A percentile compares a stretch with the other conserved stretches of the same genome.
Conservation (phyloP, 2,329 filamentous ascomycete species). For the Anisogramma anomala region DNA sequence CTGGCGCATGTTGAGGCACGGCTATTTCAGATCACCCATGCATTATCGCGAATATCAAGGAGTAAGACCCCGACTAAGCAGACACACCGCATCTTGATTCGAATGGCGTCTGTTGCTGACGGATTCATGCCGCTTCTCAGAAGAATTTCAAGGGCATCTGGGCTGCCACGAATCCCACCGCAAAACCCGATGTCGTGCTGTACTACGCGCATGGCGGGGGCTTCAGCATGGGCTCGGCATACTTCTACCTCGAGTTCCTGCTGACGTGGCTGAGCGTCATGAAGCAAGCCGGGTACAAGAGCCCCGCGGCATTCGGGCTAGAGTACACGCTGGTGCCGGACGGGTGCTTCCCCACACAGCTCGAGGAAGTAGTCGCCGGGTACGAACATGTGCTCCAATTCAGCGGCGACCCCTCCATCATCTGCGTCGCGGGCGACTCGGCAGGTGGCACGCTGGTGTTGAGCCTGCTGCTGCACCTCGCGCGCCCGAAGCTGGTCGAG, state of each 20-base stretch:
- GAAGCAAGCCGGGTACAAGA: slow-evolving; percentile 51
- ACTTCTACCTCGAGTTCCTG: slow-evolving; percentile 79
- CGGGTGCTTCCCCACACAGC: slow-evolving; percentile 58
- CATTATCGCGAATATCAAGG: slow-evolving; percentile 47
- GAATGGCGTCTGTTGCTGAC: too few relatives aligned
- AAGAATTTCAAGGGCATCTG: slow-evolving; percentile 53
- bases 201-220: slow-evolving; percentile 78
- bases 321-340: slow-evolving; percentile 75
- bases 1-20: slow-evolving; percentile 66
- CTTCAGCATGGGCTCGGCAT: slow-evolving; percentile 69
- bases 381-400: slow-evolving; percentile 57
- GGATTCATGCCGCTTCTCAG: slow-evolving; percentile 17
- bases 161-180: slow-evolving; percentile 49
- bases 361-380: slow-evolving; percentile 56
- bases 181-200: slow-evolving; percentile 61
- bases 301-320: slow-evolving; percentile 67
- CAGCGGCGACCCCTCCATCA: slow-evolving; percentile 42
- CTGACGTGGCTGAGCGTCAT: slow-evolving; percentile 60
- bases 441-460: slow-evolving; percentile 66
- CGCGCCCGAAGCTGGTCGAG: slow-evolving; percentile 21
- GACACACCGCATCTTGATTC: too few relatives aligned
- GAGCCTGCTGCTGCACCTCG: slow-evolving; percentile 58
- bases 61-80: slow-evolving; percentile 25
- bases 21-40: slow-evolving; percentile 49
- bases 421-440: slow-evolving; percentile 68